phyloP scores from a whole-genome alignment of 208 protist genomes.

The Trichomonas vaginalis region DNA sequence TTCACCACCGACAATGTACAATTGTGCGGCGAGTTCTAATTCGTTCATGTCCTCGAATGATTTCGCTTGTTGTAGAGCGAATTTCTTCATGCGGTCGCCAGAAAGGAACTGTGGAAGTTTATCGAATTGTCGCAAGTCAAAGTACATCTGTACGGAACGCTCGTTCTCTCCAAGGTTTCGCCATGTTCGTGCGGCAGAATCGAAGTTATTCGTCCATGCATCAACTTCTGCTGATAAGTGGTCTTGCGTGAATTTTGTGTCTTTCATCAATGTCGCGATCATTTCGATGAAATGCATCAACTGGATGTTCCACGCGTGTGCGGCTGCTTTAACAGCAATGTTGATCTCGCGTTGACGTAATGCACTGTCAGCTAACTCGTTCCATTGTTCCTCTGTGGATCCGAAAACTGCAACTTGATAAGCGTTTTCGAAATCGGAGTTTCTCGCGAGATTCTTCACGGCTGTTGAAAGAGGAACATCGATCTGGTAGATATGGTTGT shows the following conservation, averaged over 20 bases:
- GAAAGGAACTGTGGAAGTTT: not conserved
- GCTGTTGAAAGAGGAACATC: not conserved
- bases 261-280: not conserved
- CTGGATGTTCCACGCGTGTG: not conserved
- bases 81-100: conserved; percentile 6
- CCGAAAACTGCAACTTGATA: not conserved
- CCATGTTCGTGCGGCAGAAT: not conserved
- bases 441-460: not conserved
- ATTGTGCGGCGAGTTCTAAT: not conserved
- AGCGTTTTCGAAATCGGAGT: not conserved
- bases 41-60: not conserved
- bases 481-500: not conserved
- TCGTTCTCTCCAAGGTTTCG: not conserved
- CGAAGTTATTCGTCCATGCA: not conserved
- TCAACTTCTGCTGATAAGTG: not conserved
- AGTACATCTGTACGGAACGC: not conserved
- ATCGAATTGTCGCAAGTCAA: not conserved
- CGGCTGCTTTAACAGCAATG: not conserved
- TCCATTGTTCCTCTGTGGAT: not conserved
- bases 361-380: not conserved
- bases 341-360: not conserved
- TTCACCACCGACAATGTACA: not conserved
- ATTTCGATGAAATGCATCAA: not conserved
- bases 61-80: not conserved
- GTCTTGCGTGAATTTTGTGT: not conserved